These are phyloP conservation scores for Datura wrightii DNA, from an alignment of 257 asterid species.

Conservation along the genomic window DNA sequence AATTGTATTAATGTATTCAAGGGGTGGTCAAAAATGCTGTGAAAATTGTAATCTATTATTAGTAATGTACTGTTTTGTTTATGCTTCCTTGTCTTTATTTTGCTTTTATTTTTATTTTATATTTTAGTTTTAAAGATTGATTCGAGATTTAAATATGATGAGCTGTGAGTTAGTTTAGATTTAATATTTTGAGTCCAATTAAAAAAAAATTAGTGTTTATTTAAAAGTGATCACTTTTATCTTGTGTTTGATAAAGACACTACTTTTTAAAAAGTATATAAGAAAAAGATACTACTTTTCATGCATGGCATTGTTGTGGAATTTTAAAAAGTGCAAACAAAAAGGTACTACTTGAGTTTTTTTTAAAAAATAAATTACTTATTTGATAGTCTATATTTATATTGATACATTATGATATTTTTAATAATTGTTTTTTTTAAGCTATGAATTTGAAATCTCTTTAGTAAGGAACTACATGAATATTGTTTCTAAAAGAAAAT, in stretches of 20 bases:
- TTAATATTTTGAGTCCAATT: no score
- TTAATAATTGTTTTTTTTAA: no score
- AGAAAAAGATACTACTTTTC: background rate
- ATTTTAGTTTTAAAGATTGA: no score
- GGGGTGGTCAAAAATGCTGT: constrained; percentile 63
- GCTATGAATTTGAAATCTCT: no score
- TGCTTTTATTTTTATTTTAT: no score
- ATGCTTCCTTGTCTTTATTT: background rate
- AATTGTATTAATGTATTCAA: background rate
- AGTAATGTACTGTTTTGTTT: constrained; percentile 25
- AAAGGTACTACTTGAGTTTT: background rate
- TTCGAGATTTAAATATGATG: no score
- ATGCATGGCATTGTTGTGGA: background rate
- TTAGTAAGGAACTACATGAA: no score
- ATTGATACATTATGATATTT: no score
- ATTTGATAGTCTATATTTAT: no score
- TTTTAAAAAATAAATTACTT: no score
- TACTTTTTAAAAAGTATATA: background rate
- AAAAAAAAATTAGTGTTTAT: background rate
- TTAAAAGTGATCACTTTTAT: background rate
- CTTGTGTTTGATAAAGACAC: background rate
- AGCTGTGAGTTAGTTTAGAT: no score
- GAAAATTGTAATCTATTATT: constrained; percentile 71
- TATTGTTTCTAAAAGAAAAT: no score
- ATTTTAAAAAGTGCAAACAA: background rate